phyloP scores from a whole-genome alignment of 192 early-diverging fungal species.

The Umbelopsis sp. region DNA sequence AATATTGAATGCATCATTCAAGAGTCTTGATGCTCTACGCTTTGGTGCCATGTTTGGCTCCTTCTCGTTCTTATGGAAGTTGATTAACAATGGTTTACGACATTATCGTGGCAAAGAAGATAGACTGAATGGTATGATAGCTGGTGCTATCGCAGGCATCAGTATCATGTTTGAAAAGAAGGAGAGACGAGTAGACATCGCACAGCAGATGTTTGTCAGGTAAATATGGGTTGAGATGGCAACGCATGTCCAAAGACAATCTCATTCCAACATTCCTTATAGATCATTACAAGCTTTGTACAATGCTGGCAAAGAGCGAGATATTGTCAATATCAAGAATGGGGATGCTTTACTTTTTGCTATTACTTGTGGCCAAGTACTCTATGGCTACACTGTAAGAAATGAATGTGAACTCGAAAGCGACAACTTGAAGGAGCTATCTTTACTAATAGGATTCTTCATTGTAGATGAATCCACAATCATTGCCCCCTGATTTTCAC shows the following conservation, averaged over 20 bases:
- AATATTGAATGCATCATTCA: constrained; percentile 55
- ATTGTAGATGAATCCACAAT: constrained; percentile 57
- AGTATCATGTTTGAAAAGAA: constrained; percentile 57
- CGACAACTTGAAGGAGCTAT: not conserved
- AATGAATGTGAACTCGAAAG: not conserved
- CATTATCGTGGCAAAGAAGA: constrained; percentile 56
- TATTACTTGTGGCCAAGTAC: constrained; percentile 54
- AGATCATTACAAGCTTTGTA: constrained; percentile 60
- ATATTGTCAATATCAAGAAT: constrained; percentile 57
- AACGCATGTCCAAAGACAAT: not conserved
- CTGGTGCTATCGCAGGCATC: constrained; percentile 58
- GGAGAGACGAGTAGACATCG: constrained; percentile 55
- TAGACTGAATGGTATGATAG: constrained; percentile 54
- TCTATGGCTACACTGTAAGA: constrained; percentile 64
- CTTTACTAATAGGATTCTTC: not conserved
- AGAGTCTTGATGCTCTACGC: constrained; percentile 58
- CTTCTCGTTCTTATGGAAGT: constrained; percentile 77
- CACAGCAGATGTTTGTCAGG: constrained; percentile 64
- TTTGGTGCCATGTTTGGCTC: constrained; percentile 79
- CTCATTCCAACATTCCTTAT: not conserved
- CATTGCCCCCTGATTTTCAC: constrained; percentile 60
- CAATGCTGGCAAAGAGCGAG: constrained; percentile 55
- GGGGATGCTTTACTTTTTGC: constrained; percentile 59
- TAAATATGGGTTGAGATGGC: constrained; percentile 17
- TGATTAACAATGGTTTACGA: constrained; percentile 66